A percentile compares a stretch with the other conserved stretches of the same genome.
phyloP scores from a whole-genome alignment of 768 basidiomycete species.

The Tulasnella sp. region DNA sequence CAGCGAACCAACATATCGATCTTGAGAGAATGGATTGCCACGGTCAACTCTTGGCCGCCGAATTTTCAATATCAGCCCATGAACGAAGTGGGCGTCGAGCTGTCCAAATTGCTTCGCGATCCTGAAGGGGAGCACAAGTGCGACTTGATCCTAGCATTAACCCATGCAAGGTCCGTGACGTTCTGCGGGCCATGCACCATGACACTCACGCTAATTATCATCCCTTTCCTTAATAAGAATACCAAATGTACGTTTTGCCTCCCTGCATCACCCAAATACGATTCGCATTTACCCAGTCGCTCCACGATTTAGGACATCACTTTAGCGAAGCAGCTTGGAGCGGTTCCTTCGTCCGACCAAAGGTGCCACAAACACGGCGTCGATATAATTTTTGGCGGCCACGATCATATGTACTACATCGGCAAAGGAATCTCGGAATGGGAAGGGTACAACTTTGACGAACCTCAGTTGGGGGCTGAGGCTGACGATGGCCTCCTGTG shows the following conservation, averaged over 20 bases:
- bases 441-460: conserved; percentile 58
- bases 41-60: conserved; percentile 80
- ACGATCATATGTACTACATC: conserved; percentile 80
- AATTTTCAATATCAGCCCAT: conserved; percentile 75
- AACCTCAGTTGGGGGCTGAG: conserved; percentile 61
- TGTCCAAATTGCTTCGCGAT: conserved; percentile 71
- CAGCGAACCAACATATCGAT: background rate
- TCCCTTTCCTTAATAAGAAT: conserved; percentile 36
- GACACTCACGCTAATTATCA: background rate
- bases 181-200: background rate
- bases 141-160: conserved; percentile 81
- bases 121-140: conserved; percentile 64
- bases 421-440: conserved; percentile 60
- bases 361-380: conserved; percentile 57
- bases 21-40: conserved; percentile 80
- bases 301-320: conserved; percentile 54
- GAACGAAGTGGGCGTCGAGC: conserved; percentile 62
- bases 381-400: conserved; percentile 81
- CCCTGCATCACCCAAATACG: too few species aligned
- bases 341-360: conserved; percentile 45
- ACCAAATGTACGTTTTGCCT: conserved; percentile 34
- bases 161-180: conserved; percentile 63
- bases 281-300: background rate
- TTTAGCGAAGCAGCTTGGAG: conserved; percentile 63
- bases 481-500: conserved; percentile 67